Evolutionary conservation across 2,329 filamentous ascomycete species (phyloP), one percentile per base, ranked within the genome.

Genomic region (Plectosphaerella plurivora): DNA sequence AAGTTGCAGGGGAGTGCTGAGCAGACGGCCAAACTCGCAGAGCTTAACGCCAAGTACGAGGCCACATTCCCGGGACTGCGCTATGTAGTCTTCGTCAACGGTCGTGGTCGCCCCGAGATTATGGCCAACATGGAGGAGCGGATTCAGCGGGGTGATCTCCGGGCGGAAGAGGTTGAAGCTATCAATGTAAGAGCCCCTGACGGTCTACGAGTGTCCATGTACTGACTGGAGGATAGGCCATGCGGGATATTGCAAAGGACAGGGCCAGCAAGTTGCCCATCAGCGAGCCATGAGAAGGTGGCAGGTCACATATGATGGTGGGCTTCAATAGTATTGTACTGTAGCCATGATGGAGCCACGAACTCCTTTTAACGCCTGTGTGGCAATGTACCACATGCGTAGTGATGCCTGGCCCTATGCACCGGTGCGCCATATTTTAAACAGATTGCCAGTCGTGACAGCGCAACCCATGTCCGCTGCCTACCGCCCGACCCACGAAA

Each of bases 21-120:
- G 45, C 83, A 88, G 63, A 74, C 73, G 9, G 72, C 74, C 53
- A 69, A 74, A 61, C 69, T 96, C 55, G 76, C 73, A 7, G 65
- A 63, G 28, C 69, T 96, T 61, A 97, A 97, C 65, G 70, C 69
- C 11, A 82, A 89, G 68, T 97, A 96, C 65, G 92, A 96, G 68
- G 73, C 73, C n/a, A 77, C 62, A 52, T 96, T 93, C 67, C 90
- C 91, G 0, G 90, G 92, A 0, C 67, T 97, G 65, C 79, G 87
- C 69, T 97, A 95, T 74, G 90, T 96, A 64, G 89, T 93, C 16
- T 97, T 96, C 67, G 93, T 97, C 52, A 92, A 96, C 66, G 91
- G 90, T 1, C 80, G 92, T 46, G 78, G 82, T 41, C 77, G 91
- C 52, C 77, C 81, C 2, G 81, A 82, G 55, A 87, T 97, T 51